These are phyloP conservation scores for Epichloe uncinata DNA, from an alignment of 2,329 filamentous ascomycete species.

Conservation along the genomic window DNA sequence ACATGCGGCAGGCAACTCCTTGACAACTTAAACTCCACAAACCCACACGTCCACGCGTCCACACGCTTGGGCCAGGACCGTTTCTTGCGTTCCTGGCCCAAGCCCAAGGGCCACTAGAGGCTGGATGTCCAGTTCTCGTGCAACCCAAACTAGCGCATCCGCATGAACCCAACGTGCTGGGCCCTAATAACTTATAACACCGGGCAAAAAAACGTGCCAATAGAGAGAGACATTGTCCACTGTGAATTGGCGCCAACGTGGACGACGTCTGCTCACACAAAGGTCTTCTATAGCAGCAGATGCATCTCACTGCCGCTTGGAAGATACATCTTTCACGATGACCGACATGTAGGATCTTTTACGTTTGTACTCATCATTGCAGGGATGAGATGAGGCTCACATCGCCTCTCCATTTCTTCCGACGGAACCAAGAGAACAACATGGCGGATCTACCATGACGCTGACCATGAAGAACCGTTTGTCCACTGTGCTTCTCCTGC, in stretches of 20 bases:
- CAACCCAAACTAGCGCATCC: slow-evolving; percentile 6
- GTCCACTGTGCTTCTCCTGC: not conserved
- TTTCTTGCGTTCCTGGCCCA: not conserved
- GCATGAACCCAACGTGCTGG: slow-evolving; percentile 6
- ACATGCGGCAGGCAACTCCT: not conserved
- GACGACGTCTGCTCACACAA: too few relatives aligned
- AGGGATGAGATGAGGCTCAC: not conserved
- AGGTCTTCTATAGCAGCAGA: too few relatives aligned
- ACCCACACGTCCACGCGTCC: not conserved
- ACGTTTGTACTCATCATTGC: too few relatives aligned
- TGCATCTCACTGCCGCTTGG: too few relatives aligned
- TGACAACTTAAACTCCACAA: not conserved
- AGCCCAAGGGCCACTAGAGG: not conserved
- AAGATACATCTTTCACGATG: too few relatives aligned
- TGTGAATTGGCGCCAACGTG: too few relatives aligned
- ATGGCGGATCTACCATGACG: not conserved
- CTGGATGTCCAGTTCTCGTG: slow-evolving; percentile 3
- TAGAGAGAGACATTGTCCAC: not conserved
- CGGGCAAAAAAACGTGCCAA: slow-evolving; percentile 5
- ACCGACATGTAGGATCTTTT: too few relatives aligned
- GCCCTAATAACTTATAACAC: not conserved
- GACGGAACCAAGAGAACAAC: not conserved
- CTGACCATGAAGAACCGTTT: too few relatives aligned
- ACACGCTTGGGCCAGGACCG: slow-evolving; percentile 2
- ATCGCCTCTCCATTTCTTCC: not conserved